Evolutionary conservation across 352 stramenopile genomes (phyloP).

Genomic region (Pythium scleroteichum): DNA sequence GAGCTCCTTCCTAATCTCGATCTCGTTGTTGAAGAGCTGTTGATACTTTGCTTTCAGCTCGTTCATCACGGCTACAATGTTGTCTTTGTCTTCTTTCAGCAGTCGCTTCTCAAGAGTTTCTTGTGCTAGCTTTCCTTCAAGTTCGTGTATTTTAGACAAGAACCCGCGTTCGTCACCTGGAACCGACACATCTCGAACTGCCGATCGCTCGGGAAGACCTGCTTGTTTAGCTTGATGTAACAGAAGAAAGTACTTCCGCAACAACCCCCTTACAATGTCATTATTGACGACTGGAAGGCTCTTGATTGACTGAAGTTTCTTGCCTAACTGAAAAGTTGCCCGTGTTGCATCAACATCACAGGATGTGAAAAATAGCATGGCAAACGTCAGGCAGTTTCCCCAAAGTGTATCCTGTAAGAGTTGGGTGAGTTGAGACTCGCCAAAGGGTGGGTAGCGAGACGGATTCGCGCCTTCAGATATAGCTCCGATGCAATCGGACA

Average conservation of each 20-base stretch:
- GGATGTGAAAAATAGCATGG: slow-evolving; percentile 40
- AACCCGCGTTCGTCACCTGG: slow-evolving; percentile 14
- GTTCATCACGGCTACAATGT: slow-evolving; percentile 34
- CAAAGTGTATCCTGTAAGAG: slow-evolving; percentile 50
- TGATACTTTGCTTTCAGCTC: slow-evolving; percentile 64
- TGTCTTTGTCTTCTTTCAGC: slow-evolving; percentile 56
- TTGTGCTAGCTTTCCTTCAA: slow-evolving; percentile 43
- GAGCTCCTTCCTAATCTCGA: slow-evolving; percentile 58
- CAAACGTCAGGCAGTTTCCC: slow-evolving; percentile 55
- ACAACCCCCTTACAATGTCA: slow-evolving; percentile 49
- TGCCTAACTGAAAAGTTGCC: slow-evolving; percentile 40
- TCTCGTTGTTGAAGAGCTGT: slow-evolving; percentile 60
- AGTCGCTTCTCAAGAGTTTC: slow-evolving; percentile 43
- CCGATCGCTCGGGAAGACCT: background rate
- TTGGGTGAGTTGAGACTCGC: slow-evolving; percentile 39
- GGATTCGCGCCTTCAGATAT: slow-evolving; percentile 3
- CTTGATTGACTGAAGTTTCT: slow-evolving; percentile 31
- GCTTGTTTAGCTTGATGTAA: slow-evolving; percentile 1
- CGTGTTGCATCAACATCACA: slow-evolving; percentile 41
- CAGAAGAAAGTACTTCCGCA: slow-evolving; percentile 31
- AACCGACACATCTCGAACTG: background rate
- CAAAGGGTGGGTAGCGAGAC: slow-evolving; percentile 25
- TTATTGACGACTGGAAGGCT: slow-evolving; percentile 64
- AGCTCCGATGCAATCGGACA: slow-evolving; percentile 41
- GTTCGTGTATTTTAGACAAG: slow-evolving; percentile 37